phyloP scores from a whole-genome alignment of 108 stramenopile genomes.

The Fragilaria radians region DNA sequence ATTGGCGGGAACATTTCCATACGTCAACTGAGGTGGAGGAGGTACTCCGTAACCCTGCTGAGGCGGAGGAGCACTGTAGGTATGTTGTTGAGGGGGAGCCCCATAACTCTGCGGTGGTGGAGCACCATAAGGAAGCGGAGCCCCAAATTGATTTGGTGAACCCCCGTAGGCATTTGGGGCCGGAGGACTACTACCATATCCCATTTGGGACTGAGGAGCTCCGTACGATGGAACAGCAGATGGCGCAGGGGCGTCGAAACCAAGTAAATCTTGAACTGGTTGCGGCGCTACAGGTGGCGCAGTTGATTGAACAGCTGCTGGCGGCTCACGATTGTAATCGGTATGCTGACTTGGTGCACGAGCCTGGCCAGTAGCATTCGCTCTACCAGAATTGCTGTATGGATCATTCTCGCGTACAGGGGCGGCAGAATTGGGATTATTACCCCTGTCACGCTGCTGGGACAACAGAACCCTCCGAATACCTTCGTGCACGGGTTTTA shows the following conservation, averaged over 20 bases:
- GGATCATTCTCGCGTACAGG: constrained; percentile 1
- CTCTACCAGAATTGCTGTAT: background rate
- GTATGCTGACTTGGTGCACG: background rate
- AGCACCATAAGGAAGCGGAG: constrained; percentile 7
- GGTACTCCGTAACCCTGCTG: background rate
- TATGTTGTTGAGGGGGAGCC: background rate
- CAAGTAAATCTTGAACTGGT: background rate
- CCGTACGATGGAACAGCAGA: background rate
- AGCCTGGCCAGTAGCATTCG: background rate
- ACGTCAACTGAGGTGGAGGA: background rate
- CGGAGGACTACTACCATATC: constrained; percentile 10
- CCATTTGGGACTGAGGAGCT: constrained; percentile 9
- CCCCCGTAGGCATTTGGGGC: constrained; percentile 1
- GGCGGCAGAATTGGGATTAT: constrained; percentile 2
- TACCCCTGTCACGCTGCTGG: constrained; percentile 64
- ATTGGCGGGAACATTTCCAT: too few species aligned
- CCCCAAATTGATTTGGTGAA: constrained; percentile 4
- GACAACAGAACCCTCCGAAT: constrained; percentile 74
- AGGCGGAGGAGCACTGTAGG: constrained; percentile 11
- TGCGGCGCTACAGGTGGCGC: background rate
- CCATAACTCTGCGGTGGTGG: constrained; percentile 6
- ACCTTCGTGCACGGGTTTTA: constrained; percentile 84
- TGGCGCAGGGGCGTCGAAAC: background rate
- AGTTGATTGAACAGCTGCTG: too few species aligned
- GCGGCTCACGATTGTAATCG: background rate